Evolutionary conservation across 257 asterid species (phyloP).

Genomic region (Capsicum baccatum): DNA sequence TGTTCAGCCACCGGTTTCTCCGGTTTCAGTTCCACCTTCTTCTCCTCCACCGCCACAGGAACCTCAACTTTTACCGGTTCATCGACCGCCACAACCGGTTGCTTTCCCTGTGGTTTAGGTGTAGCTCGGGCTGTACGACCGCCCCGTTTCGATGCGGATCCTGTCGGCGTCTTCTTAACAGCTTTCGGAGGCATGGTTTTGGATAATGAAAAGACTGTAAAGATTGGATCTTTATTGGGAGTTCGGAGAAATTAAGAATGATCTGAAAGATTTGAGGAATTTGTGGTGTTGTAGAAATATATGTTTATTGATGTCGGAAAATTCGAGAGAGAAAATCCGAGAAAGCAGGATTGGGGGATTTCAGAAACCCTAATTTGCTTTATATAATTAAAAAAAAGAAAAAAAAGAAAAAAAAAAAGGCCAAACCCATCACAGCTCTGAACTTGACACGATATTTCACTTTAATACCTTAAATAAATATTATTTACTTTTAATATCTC

Average conservation of each 20-base stretch:
- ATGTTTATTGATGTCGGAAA: background rate
- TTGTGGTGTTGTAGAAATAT: background rate
- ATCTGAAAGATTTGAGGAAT: conserved; percentile 2
- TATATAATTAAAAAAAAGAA: too few species aligned
- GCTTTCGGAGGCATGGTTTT: conserved; percentile 71
- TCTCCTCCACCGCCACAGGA: conserved; percentile 39
- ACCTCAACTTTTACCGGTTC: conserved; percentile 49
- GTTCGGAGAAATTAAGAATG: background rate
- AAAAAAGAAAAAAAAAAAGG: too few species aligned
- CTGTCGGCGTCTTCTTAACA: conserved; percentile 68
- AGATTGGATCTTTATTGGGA: background rate
- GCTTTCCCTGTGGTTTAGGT: conserved; percentile 35
- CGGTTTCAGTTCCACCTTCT: conserved; percentile 38
- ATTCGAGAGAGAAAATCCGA: background rate
- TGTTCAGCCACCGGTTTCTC: conserved; percentile 34
- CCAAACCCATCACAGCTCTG: too few species aligned
- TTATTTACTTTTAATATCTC: too few species aligned
- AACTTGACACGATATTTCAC: too few species aligned
- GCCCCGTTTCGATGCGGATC: conserved; percentile 75
- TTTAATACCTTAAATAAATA: too few species aligned
- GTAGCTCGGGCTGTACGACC: conserved; percentile 54
- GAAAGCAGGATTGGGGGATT: background rate
- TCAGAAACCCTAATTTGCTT: conserved; percentile 23
- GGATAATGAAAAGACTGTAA: background rate
- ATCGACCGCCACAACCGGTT: conserved; percentile 31